Base-by-base conservation (phyloP, 148 eudicot species). In the Arbutus unedo region DNA sequence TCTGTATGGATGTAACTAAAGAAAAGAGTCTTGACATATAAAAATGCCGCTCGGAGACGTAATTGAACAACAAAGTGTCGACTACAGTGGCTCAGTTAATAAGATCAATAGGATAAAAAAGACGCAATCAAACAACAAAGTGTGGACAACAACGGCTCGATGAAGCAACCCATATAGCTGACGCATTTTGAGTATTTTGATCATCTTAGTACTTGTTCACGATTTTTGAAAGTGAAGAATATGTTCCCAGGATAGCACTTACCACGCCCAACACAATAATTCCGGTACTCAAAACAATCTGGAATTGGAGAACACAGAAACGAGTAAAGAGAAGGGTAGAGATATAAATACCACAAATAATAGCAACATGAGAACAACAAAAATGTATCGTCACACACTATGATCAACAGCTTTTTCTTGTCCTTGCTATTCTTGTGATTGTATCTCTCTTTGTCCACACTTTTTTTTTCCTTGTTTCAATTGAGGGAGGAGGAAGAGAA, bases 221-320 rank as follows among this genome's bases (percentile, higher is more conserved):
- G 21, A 92, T 88, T n/a, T 74, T n/a, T 31, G 43, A 50, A 4
- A 85, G 76, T 0, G 98, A 93, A 16, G 94, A 89, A 84, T 93
- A 92, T 4, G 95, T 93, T 75, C 95, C 95, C 70, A 94, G 76
- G n/a, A 80, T 74, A 16, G 89, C 96, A 68, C 91, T 70, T 49
- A 89, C 25, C 25, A 87, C 43, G n/a, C 94, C 98, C 78, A 92
- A 7, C 7, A 57, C 91, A 7, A 91, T 81, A 43, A 88, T 89
- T 31, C 85, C 70, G 59, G 72, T 51, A 88, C 96, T 91, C 73
- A 89, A 71, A 3, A 84, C 76, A 71, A 86, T 80, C 98, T 94
- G 90, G 71, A 44, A 44, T 3, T n/a, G 15, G 80, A 47, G 13
- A 23, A 54, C 67, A 76, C 73, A 78, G 51, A 56, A 18, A 41